Evolutionary conservation across 345 rosid genomes (phyloP).

Genomic region (Kandelia obovata): DNA sequence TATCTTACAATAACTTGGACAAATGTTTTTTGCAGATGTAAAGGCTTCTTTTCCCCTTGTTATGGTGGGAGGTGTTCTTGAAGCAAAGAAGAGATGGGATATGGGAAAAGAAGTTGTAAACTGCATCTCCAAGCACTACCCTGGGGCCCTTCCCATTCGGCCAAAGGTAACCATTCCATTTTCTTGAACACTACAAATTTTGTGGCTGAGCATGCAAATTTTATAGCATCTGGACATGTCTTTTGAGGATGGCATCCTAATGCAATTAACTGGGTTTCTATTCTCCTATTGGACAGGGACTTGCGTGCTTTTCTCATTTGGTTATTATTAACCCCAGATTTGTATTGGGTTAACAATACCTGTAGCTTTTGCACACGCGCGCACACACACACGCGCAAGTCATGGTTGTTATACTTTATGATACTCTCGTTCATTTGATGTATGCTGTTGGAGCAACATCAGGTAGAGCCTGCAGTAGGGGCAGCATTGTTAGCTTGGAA

Average conservation of each 20-base stretch:
- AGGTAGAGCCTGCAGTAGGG: conserved; percentile 76
- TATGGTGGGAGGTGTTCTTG: conserved; percentile 81
- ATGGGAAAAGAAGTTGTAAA: conserved; percentile 60
- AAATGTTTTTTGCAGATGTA: conserved; percentile 43
- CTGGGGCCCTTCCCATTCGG: conserved; percentile 47
- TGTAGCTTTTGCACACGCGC: no score
- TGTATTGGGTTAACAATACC: no score
- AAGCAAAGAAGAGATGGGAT: conserved; percentile 65
- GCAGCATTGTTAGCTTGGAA: conserved; percentile 69
- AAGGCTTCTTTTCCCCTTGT: conserved; percentile 58
- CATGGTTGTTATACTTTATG: not conserved
- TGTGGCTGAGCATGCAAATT: not conserved
- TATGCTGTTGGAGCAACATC: conserved; percentile 8
- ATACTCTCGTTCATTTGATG: not conserved
- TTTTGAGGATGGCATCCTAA: no score
- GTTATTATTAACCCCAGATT: no score
- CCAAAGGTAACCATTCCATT: conserved; percentile 49
- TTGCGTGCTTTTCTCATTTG: no score
- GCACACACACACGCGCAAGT: not conserved
- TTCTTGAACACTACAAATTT: no score
- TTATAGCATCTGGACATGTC: not conserved
- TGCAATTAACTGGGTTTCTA: no score
- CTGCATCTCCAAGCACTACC: conserved; percentile 45
- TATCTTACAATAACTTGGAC: not conserved
- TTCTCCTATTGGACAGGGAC: no score